Percentiles rank a stretch among this genome's conserved stretches.
Evolutionary conservation across 163 green algal species (phyloP).

Genomic region (Coccomyxa subellipsoidea): DNA sequence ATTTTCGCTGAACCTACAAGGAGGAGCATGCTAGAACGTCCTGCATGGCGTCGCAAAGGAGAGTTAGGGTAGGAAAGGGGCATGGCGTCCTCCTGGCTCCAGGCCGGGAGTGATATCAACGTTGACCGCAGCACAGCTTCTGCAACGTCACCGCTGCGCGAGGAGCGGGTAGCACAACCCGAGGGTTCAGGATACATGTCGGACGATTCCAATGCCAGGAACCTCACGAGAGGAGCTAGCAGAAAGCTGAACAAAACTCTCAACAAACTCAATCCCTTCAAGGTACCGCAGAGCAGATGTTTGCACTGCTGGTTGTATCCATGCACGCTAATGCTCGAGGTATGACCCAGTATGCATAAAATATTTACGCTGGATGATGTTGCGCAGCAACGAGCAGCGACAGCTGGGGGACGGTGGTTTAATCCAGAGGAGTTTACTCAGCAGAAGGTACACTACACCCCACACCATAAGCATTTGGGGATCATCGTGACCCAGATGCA

Average conservation of each 20-base stretch:
- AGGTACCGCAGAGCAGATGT: neutral
- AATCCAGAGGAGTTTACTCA: constrained; percentile 52
- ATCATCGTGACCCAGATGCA: too few relatives aligned
- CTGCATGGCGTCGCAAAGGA: neutral
- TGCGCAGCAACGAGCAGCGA: constrained; percentile 1
- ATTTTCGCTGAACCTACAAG: neutral
- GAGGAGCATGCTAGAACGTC: neutral
- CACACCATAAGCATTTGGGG: too few relatives aligned
- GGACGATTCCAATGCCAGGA: neutral
- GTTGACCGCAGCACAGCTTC: neutral
- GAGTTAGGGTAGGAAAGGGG: neutral
- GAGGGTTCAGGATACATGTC: constrained; percentile 4
- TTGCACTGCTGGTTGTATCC: neutral
- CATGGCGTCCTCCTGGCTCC: neutral
- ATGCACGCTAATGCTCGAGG: too few relatives aligned
- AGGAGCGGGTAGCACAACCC: neutral
- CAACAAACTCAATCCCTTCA: constrained; percentile 10
- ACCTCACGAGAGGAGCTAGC: neutral
- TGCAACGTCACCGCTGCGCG: neutral
- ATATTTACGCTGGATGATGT: too few relatives aligned
- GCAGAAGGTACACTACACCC: constrained; percentile 48
- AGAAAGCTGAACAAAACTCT: constrained; percentile 3
- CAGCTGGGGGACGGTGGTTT: constrained; percentile 31
- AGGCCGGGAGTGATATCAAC: neutral
- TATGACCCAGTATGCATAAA: too few relatives aligned